These are phyloP conservation scores for Pistacia integerrima DNA, from an alignment of 345 rosid genomes.

Conservation along the genomic window DNA sequence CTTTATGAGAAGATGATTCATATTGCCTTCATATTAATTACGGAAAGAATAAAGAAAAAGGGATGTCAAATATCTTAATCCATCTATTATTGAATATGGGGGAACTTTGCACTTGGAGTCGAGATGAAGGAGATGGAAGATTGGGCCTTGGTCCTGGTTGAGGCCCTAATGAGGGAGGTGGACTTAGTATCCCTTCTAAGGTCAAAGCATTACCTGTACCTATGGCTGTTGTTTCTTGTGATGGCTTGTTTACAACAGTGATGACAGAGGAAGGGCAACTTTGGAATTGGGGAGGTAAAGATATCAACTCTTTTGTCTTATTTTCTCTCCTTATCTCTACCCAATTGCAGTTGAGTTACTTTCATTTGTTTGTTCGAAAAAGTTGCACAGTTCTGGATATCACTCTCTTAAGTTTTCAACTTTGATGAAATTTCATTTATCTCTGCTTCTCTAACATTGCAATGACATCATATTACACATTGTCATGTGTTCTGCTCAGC, in stretches of 20 bases:
- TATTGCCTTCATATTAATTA: neutral
- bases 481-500: constrained; percentile 41
- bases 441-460: neutral
- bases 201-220: constrained; percentile 71
- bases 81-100: constrained; percentile 43
- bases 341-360: neutral
- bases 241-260: constrained; percentile 86
- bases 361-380: neutral
- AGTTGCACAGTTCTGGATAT: neutral
- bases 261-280: constrained; percentile 70
- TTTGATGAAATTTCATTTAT: neutral
- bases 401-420: too few relatives aligned
- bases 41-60: neutral
- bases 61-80: neutral
- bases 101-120: constrained; percentile 86
- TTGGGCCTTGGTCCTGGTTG: constrained; percentile 90
- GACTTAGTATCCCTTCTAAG: constrained; percentile 82
- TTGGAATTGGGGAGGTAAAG: constrained; percentile 89
- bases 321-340: neutral
- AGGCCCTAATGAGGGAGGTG: constrained; percentile 94
- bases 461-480: neutral
- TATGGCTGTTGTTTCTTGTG: constrained; percentile 70
- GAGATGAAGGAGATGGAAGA: constrained; percentile 97
- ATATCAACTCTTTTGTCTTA: neutral
- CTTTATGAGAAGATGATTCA: neutral